These are phyloP conservation scores for Solanum microdontum DNA, from an alignment of 257 asterid species.

Conservation along the genomic window DNA sequence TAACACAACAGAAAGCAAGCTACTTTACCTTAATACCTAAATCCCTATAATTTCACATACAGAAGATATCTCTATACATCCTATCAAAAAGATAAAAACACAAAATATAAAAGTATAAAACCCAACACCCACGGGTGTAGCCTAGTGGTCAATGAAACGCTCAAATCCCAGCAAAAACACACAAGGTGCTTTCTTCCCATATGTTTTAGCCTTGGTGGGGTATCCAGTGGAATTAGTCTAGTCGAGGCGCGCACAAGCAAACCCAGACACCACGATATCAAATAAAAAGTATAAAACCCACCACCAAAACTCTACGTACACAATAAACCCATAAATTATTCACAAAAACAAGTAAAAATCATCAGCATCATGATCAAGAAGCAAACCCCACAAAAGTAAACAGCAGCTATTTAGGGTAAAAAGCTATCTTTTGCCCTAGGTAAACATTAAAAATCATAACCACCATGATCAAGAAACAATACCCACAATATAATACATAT, in stretches of 20 bases:
- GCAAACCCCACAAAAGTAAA: too few species aligned
- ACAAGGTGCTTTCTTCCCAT: background rate
- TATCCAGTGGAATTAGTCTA: background rate
- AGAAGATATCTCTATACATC: background rate
- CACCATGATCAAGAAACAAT: background rate
- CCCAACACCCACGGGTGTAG: background rate
- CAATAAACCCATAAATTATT: background rate
- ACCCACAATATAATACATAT: background rate
- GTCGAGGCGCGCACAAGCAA: background rate
- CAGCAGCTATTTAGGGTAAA: background rate
- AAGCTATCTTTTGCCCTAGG: background rate
- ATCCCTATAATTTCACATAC: background rate
- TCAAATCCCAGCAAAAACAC: background rate
- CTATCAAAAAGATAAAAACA: too few species aligned
- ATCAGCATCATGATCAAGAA: background rate
- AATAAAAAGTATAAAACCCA: background rate
- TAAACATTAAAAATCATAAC: background rate
- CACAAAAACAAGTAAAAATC: background rate
- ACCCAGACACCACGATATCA: background rate
- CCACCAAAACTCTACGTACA: background rate
- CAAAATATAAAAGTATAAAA: background rate
- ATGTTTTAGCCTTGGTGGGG: background rate
- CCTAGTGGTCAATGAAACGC: background rate
- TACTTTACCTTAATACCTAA: background rate
- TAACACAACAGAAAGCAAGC: background rate